Evolutionary conservation across 768 basidiomycete genomes (phyloP).

Genomic region (Boletus patriciae): DNA sequence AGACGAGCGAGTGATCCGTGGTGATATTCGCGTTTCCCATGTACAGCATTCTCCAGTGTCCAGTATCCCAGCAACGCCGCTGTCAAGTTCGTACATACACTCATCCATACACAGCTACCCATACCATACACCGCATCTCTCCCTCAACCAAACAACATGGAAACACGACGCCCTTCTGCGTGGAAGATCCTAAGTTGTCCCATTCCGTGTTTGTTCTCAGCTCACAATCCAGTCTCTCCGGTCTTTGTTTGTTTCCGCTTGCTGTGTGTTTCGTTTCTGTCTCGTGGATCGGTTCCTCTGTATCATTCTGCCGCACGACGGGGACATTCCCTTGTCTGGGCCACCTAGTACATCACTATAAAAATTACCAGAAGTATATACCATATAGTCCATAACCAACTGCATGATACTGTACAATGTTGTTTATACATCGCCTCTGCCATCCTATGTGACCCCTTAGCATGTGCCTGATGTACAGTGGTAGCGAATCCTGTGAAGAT

Average conservation of each 20-base stretch:
- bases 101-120: slow-evolving; percentile 42
- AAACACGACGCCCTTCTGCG: slow-evolving; percentile 47
- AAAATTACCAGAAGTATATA: slow-evolving; percentile 34
- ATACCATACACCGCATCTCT: slow-evolving; percentile 39
- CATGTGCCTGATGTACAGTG: slow-evolving; percentile 29
- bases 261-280: slow-evolving; percentile 10
- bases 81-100: slow-evolving; percentile 41
- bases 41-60: slow-evolving; percentile 32
- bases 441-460: slow-evolving; percentile 9
- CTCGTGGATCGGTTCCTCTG: slow-evolving; percentile 22
- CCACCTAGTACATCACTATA: slow-evolving; percentile 25
- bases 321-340: slow-evolving; percentile 2
- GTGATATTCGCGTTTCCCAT: slow-evolving; percentile 31
- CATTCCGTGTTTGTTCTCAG: background rate
- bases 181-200: slow-evolving; percentile 26
- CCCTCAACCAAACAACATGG: slow-evolving; percentile 45
- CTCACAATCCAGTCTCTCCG: background rate
- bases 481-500: slow-evolving; percentile 11
- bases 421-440: slow-evolving; percentile 28
- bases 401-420: slow-evolving; percentile 36
- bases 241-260: background rate
- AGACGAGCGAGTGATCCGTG: slow-evolving; percentile 35
- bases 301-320: slow-evolving; percentile 19
- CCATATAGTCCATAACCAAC: slow-evolving; percentile 29
- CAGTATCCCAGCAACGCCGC: slow-evolving; percentile 34